Conservation (phyloP, 116 monocot genomes). For the Papilionanthe hybrid region DNA sequence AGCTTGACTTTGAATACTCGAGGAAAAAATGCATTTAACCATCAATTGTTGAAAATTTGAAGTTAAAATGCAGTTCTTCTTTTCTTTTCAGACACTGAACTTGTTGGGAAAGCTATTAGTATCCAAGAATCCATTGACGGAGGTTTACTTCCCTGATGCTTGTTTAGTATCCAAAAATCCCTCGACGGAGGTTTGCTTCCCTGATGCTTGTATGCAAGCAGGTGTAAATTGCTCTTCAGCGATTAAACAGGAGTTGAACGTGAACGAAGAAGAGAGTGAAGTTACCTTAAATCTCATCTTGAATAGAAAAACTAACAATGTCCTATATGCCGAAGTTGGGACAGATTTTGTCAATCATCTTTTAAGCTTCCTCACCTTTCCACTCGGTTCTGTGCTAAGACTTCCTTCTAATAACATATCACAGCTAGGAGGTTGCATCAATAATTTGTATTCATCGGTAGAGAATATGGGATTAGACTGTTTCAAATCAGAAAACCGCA, state of each 20-base stretch:
- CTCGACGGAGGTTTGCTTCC: constrained; percentile 9
- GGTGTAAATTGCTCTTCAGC: not conserved
- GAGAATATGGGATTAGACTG: not conserved
- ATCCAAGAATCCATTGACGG: constrained; percentile 10
- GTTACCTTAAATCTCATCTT: constrained; percentile 10
- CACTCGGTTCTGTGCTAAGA: constrained; percentile 7
- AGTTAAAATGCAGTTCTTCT: not conserved
- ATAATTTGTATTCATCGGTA: not conserved
- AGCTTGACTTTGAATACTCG: not conserved
- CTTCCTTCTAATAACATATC: not conserved
- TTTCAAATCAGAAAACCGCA: not conserved
- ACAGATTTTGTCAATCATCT: constrained; percentile 20
- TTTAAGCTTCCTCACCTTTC: constrained; percentile 24
- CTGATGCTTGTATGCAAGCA: not conserved
- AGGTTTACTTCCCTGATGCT: not conserved
- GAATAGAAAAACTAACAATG: not conserved
- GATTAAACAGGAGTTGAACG: not conserved
- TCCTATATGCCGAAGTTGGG: constrained; percentile 17
- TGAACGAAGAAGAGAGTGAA: not conserved
- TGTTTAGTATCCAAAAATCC: not conserved
- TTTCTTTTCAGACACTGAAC: not conserved
- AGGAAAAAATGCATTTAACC: too few species aligned
- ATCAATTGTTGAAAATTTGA: not conserved
- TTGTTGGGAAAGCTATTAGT: constrained; percentile 10
- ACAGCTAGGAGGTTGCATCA: not conserved